These are phyloP conservation scores for Cladorrhinum samala DNA, from an alignment of 495 filamentous ascomycete genomes.

Conservation along the genomic window DNA sequence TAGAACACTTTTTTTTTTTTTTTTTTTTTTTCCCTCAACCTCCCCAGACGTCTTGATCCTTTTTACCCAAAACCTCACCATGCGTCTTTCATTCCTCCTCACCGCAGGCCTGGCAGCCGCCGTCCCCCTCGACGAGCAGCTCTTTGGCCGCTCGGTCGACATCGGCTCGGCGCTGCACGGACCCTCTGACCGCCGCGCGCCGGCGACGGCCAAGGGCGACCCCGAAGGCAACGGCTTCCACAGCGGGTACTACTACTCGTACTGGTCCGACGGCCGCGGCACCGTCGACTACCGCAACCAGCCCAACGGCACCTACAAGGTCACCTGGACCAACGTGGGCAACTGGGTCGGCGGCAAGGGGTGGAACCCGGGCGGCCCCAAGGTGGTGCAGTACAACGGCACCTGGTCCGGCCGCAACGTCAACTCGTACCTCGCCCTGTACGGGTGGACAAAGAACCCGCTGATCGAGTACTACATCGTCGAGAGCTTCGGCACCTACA, in stretches of 20 bases:
- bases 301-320: slow-evolving; percentile 42
- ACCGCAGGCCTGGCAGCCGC: slow-evolving; percentile 17
- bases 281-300: slow-evolving; percentile 49
- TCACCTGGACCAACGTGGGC: slow-evolving; percentile 43
- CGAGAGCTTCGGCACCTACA: slow-evolving; percentile 46
- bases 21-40: too few species aligned
- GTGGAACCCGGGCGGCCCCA: slow-evolving; percentile 46
- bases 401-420: slow-evolving; percentile 23
- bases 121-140: slow-evolving; percentile 18
- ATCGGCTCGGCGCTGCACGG: slow-evolving; percentile 15
- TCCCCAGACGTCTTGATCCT: too few species aligned
- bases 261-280: slow-evolving; percentile 52
- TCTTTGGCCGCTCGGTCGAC: slow-evolving; percentile 16
- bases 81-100: slow-evolving; percentile 13
- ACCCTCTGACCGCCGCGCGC: background rate
- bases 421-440: slow-evolving; percentile 36
- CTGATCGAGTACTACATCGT: slow-evolving; percentile 61
- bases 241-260: slow-evolving; percentile 53
- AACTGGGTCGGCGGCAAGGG: slow-evolving; percentile 57
- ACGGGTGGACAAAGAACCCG: slow-evolving; percentile 57
- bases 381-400: slow-evolving; percentile 31
- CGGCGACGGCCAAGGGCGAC: slow-evolving; percentile 5
- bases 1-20: too few species aligned
- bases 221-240: slow-evolving; percentile 39
- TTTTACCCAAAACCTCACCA: too few species aligned